Conservation (phyloP, 1,284 basidiomycete genomes). For the Rhodotorula glutinis region DNA sequence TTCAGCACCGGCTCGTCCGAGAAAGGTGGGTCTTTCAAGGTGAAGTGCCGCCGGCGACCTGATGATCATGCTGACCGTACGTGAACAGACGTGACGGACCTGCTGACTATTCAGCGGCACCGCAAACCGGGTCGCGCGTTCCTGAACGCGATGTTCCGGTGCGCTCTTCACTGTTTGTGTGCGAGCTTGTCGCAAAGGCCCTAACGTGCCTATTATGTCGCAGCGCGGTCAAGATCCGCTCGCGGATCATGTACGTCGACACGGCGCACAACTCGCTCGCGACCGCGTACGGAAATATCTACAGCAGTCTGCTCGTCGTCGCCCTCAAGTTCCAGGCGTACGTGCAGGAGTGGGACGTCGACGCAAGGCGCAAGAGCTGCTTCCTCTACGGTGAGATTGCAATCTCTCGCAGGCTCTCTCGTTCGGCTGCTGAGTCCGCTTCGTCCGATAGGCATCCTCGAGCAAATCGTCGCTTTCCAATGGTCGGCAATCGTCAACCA, state of each 20-base stretch:
- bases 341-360: constrained; percentile 61
- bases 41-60: too few species aligned
- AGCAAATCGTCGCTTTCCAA: constrained; percentile 59
- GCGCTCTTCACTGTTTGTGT: constrained; percentile 10
- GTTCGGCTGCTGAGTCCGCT: neutral
- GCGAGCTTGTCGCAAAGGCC: too few species aligned
- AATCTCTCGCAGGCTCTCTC: rapidly evolving
- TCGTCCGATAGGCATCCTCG: constrained; percentile 55
- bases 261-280: constrained; percentile 62
- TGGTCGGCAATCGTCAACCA: constrained; percentile 58
- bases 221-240: constrained; percentile 62
- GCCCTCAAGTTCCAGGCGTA: constrained; percentile 88
- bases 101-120: constrained; percentile 46
- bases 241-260: constrained; percentile 75
- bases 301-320: constrained; percentile 77
- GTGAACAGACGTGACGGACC: constrained; percentile 45
- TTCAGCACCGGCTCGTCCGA: constrained; percentile 16
- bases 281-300: constrained; percentile 73
- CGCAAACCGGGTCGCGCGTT: constrained; percentile 44
- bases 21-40: constrained; percentile 53
- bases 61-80: neutral
- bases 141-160: constrained; percentile 45
- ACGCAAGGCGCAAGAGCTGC: constrained; percentile 36
- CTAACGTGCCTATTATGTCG: neutral
- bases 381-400: constrained; percentile 38